Conservation (phyloP, 2,329 filamentous ascomycete species). For the Eutypella sp. region DNA sequence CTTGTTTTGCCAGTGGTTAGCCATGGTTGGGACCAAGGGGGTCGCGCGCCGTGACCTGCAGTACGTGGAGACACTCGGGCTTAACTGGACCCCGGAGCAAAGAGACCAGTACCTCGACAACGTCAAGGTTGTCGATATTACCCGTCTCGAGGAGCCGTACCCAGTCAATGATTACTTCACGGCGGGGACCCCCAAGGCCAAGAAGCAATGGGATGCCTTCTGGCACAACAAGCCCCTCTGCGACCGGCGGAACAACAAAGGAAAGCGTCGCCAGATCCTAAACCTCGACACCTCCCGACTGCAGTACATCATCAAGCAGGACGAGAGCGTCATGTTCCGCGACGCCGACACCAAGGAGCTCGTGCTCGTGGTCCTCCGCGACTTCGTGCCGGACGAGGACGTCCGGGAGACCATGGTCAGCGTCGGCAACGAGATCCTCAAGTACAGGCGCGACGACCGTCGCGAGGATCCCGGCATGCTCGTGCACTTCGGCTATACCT, state of each 20-base stretch:
- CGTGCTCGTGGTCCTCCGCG: slow-evolving; percentile 14
- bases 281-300: slow-evolving; percentile 7
- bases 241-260: slow-evolving; percentile 7
- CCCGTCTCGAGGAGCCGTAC: slow-evolving; percentile 4
- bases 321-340: slow-evolving; percentile 19
- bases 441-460: slow-evolving; percentile 5
- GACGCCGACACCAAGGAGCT: slow-evolving; percentile 15
- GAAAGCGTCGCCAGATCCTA: slow-evolving; percentile 5
- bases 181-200: slow-evolving; percentile 8
- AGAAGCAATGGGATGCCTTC: slow-evolving; percentile 7
- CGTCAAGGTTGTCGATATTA: slow-evolving; percentile 7
- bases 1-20: too few relatives aligned
- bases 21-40: background rate
- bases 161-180: slow-evolving; percentile 7
- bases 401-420: slow-evolving; percentile 9
- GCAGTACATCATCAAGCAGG: slow-evolving; percentile 11
- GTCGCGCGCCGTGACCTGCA: background rate
- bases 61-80: slow-evolving; percentile 3
- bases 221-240: slow-evolving; percentile 6
- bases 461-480: slow-evolving; percentile 11
- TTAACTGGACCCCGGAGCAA: slow-evolving; percentile 7
- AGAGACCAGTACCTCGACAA: slow-evolving; percentile 4
- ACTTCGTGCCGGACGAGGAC: slow-evolving; percentile 13
- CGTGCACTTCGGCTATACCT: slow-evolving; percentile 16
- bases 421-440: slow-evolving; percentile 10